These are phyloP conservation scores for Cornus controversa DNA, from an alignment of 148 eudicot species.

Conservation along the genomic window DNA sequence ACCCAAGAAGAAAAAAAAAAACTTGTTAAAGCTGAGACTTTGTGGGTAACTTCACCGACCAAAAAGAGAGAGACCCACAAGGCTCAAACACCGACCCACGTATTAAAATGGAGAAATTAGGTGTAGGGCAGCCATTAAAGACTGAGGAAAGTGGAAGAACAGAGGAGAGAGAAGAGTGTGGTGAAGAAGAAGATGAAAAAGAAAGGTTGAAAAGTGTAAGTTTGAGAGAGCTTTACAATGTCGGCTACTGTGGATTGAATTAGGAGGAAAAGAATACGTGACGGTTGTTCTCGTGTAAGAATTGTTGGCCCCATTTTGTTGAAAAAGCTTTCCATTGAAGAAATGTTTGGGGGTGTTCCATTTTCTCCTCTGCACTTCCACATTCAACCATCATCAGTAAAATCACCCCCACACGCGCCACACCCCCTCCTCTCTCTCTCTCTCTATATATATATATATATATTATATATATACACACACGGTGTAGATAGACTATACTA, in stretches of 20 bases:
- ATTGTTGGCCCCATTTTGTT: constrained; percentile 19
- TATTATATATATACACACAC: too few species aligned
- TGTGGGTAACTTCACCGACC: constrained; percentile 26
- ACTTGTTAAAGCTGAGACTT: constrained; percentile 3
- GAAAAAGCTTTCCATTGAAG: constrained; percentile 21
- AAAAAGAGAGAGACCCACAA: constrained; percentile 37
- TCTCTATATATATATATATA: not conserved
- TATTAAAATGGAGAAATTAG: constrained; percentile 24
- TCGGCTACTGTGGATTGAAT: not conserved
- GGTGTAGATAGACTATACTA: too few species aligned
- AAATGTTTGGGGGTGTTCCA: constrained; percentile 3
- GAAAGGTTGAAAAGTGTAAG: constrained; percentile 26
- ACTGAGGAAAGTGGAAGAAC: constrained; percentile 24
- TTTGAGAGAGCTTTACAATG: not conserved
- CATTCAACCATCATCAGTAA: not conserved
- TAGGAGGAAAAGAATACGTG: constrained; percentile 7
- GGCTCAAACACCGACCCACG: constrained; percentile 23
- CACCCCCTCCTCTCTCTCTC: not conserved
- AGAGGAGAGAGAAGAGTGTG: constrained; percentile 6
- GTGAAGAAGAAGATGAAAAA: constrained; percentile 10
- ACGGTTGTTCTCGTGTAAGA: not conserved
- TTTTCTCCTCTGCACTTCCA: constrained; percentile 3
- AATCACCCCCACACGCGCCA: not conserved
- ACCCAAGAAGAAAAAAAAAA: not conserved
- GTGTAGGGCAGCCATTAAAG: constrained; percentile 45